Base-by-base conservation (phyloP, 148 eudicot genomes). In the Nyssa sinensis region DNA sequence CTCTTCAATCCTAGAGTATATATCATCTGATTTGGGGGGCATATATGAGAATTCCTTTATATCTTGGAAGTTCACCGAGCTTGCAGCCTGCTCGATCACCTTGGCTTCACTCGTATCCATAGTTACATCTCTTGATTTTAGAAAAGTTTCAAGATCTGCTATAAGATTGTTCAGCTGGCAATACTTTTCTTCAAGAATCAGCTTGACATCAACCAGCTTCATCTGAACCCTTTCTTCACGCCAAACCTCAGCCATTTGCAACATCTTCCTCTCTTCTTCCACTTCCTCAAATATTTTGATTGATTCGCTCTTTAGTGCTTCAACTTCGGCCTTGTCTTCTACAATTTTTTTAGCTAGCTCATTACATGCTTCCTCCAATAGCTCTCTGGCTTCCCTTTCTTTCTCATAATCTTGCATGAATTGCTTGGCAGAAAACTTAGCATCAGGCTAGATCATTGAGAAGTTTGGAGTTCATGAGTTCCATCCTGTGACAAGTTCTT, bases 221-320 rank as follows among this genome's bases (percentile, higher is more conserved):
- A 94, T 90, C 64, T 94, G 98, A 13, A 94, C 93, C 17, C 97
- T 91, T 76, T 94, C 98, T 85, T 94, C 98, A 6, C 98, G 86
- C 98, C 98, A 94, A 7, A 92, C 97, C 85, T 94, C 98, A 2
- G 98, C 98, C 93, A 94, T 94, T 72, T 94, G 98, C 81, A 94
- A 73, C 97, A 94, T 94, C 80, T 84, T 92, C 84, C 93, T 90
- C 83, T 94, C 98, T 24, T 92, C 97, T 11, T 94, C 98, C 25
- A 92, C 87, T 81, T 94, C 98, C 75, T 94, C 92, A 1, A 86
- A 79, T 29, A 92, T 70, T 76, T 79, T 90, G 88, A 85, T 73
- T 60, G 92, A 90, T 57, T 90, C 98, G 49, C 83, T 89, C 83
- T 85, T 94, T 9, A 94, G 74, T 25, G 86, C 86, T 80, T 94